These are phyloP conservation scores for Trichosanthes truncata DNA, from an alignment of 306 rosid genomes.

Conservation along the genomic window DNA sequence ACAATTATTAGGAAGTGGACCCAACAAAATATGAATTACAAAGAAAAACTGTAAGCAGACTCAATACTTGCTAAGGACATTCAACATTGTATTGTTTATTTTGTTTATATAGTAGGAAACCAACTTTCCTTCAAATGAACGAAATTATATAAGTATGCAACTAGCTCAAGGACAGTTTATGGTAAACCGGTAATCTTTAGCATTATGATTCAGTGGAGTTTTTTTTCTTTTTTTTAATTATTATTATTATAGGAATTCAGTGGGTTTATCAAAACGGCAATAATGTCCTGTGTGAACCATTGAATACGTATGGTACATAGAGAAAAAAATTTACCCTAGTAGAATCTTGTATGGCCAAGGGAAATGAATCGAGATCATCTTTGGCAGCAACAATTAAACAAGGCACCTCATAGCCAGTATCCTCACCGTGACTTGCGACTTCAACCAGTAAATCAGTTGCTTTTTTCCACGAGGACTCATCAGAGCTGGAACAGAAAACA, in stretches of 20 bases:
- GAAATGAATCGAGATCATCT: slow-evolving; percentile 84
- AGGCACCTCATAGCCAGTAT: slow-evolving; percentile 94
- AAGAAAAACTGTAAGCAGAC: neutral
- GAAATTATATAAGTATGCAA: neutral
- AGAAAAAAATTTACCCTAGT: slow-evolving; percentile 51
- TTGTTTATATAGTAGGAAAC: neutral
- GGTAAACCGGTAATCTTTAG: neutral
- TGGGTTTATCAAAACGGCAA: neutral
- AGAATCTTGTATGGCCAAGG: slow-evolving; percentile 81
- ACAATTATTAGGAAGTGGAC: neutral
- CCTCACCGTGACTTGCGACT: slow-evolving; percentile 92
- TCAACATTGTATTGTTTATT: neutral
- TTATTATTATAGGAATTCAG: too few relatives aligned
- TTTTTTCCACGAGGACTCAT: slow-evolving; percentile 72
- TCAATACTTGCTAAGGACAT: neutral
- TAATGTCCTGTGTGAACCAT: neutral
- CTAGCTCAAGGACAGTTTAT: neutral
- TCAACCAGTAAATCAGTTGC: slow-evolving; percentile 71
- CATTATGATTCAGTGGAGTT: neutral
- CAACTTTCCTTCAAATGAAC: neutral
- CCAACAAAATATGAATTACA: neutral
- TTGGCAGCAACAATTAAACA: slow-evolving; percentile 97
- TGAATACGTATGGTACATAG: neutral
- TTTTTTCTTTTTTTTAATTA: too few relatives aligned
- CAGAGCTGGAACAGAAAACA: slow-evolving; percentile 42